Evolutionary conservation across 345 rosid species (phyloP).

Genomic region (Lenwebbia sp.): DNA sequence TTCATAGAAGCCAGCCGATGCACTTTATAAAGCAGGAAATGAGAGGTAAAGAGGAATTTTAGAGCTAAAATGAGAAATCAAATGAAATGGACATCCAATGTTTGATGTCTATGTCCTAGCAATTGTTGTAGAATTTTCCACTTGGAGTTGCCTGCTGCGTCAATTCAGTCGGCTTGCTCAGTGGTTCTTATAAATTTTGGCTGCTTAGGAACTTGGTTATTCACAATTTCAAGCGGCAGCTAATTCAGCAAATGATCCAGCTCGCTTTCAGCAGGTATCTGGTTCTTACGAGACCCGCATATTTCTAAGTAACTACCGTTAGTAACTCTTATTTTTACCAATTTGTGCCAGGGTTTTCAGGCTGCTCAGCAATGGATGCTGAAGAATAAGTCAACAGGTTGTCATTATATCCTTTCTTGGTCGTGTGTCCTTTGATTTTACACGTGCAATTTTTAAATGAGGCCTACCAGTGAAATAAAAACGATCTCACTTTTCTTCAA

Average conservation of each 20-base stretch:
- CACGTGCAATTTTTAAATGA: background rate
- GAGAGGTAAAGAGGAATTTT: background rate
- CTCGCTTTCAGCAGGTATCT: constrained; percentile 58
- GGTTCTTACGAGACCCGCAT: background rate
- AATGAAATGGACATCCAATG: background rate
- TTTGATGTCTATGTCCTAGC: background rate
- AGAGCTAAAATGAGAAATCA: background rate
- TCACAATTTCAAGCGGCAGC: constrained; percentile 38
- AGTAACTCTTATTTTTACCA: background rate
- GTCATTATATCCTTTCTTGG: constrained; percentile 1
- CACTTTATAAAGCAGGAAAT: background rate
- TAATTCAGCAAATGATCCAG: constrained; percentile 36
- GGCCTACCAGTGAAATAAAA: background rate
- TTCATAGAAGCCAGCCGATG: background rate
- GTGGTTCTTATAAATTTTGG: constrained; percentile 1
- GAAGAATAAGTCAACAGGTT: constrained; percentile 79
- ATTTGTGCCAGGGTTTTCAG: constrained; percentile 36
- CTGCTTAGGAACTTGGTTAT: constrained; percentile 47
- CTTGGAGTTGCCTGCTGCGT: background rate
- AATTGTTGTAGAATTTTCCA: background rate
- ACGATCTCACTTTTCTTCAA: background rate
- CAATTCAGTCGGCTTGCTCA: background rate
- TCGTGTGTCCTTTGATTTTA: background rate
- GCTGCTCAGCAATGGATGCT: constrained; percentile 56
- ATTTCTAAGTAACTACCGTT: background rate